phyloP scores from a whole-genome alignment of 768 basidiomycete genomes.

The Lactarius hatsudake region DNA sequence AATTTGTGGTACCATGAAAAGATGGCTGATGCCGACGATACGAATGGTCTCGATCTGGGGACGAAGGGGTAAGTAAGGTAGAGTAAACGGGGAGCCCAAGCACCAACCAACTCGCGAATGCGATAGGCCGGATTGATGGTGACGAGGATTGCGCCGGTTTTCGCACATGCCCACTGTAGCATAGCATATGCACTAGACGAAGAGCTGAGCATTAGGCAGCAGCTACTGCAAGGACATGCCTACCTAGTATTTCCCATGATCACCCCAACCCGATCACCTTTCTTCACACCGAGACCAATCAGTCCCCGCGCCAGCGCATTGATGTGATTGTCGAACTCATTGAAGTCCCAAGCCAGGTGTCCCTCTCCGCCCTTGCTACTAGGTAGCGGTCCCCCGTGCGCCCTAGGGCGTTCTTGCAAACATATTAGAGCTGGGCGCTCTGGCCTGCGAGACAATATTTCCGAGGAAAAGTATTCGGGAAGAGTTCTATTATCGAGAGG shows the following conservation, averaged over 20 bases:
- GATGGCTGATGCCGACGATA: slow-evolving; percentile 61
- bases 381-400: slow-evolving; percentile 60
- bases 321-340: slow-evolving; percentile 65
- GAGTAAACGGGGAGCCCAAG: neutral
- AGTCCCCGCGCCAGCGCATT: slow-evolving; percentile 69
- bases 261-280: slow-evolving; percentile 75
- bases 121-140: slow-evolving; percentile 84
- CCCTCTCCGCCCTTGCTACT: slow-evolving; percentile 46
- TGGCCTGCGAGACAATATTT: slow-evolving; percentile 50
- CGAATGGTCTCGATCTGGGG: slow-evolving; percentile 57
- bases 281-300: slow-evolving; percentile 62
- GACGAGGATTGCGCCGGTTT: slow-evolving; percentile 77
- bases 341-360: slow-evolving; percentile 71
- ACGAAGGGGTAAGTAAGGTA: slow-evolving; percentile 4
- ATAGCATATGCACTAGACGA: slow-evolving; percentile 64
- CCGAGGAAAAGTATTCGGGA: slow-evolving; percentile 55
- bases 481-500: slow-evolving; percentile 57
- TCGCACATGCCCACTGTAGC: slow-evolving; percentile 86
- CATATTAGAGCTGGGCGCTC: slow-evolving; percentile 62
- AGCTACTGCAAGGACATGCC: slow-evolving; percentile 10
- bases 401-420: slow-evolving; percentile 51
- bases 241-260: slow-evolving; percentile 87
- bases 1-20: slow-evolving; percentile 70
- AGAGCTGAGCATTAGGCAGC: neutral
- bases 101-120: slow-evolving; percentile 61